Conservation (phyloP, 2,329 filamentous ascomycete species). For the Epichloe sp. region DNA sequence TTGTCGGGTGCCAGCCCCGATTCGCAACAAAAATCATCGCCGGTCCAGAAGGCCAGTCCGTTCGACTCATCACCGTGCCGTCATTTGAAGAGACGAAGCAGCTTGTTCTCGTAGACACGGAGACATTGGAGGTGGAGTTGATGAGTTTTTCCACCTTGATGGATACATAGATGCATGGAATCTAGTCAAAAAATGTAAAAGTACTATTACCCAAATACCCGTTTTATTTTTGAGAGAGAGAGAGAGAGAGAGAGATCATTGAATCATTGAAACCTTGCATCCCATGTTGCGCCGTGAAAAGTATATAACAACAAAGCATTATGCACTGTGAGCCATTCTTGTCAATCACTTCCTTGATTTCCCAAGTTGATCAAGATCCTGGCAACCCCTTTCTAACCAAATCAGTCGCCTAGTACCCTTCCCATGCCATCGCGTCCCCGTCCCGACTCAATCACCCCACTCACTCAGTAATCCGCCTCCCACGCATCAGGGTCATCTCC, state of each 20-base stretch:
- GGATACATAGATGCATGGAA: not conserved
- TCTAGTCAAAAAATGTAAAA: not conserved
- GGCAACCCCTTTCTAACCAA: too few species aligned
- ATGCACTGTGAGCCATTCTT: too few species aligned
- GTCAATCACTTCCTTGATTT: too few species aligned
- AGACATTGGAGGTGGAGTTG: slow-evolving; percentile 67
- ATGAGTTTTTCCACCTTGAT: slow-evolving; percentile 38
- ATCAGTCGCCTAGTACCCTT: too few species aligned
- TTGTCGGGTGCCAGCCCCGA: slow-evolving; percentile 71
- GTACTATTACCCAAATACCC: not conserved
- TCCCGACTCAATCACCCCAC: not conserved
- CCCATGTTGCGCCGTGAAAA: too few species aligned
- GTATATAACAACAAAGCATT: too few species aligned
- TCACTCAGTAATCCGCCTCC: not conserved
- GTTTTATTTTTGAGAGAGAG: not conserved
- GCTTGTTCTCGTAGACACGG: slow-evolving; percentile 70
- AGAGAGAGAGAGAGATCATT: too few species aligned
- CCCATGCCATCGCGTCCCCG: too few species aligned
- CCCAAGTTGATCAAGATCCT: too few species aligned
- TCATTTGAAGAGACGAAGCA: slow-evolving; percentile 67
- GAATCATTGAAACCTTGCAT: too few species aligned
- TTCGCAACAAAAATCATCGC: slow-evolving; percentile 62
- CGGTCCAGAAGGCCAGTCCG: slow-evolving; percentile 52
- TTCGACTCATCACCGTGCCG: slow-evolving; percentile 73
- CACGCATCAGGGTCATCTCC: not conserved